Conservation (phyloP, 257 asterid genomes). For the Nicotiana tabacum region DNA sequence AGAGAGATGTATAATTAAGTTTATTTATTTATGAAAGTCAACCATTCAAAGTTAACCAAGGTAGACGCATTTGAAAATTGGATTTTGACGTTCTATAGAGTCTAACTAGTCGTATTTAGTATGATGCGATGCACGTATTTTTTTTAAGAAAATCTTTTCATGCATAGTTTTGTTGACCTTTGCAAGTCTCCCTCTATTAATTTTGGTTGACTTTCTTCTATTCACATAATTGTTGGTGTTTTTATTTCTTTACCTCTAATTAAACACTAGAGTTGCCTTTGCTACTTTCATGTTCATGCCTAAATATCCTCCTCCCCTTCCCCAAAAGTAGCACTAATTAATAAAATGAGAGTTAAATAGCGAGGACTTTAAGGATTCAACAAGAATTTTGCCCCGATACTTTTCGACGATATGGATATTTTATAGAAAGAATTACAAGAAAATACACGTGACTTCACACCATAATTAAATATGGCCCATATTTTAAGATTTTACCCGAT, state of each 20-base stretch:
- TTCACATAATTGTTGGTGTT: not conserved
- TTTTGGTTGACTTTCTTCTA: not conserved
- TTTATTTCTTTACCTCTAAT: not conserved
- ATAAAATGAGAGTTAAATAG: no score
- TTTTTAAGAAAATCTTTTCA: not conserved
- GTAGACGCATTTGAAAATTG: constrained; percentile 16
- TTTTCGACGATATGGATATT: not conserved
- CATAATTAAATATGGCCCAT: no score
- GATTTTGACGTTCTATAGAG: constrained; percentile 8
- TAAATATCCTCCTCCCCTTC: not conserved
- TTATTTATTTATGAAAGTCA: constrained; percentile 13
- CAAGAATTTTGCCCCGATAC: not conserved
- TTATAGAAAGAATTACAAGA: not conserved
- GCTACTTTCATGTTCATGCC: not conserved
- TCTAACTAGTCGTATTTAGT: not conserved
- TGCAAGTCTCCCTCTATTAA: not conserved
- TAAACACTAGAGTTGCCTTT: not conserved
- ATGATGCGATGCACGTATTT: not conserved
- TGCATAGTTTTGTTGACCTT: not conserved
- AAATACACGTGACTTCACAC: no score
- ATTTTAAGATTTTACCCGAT: no score
- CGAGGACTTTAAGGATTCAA: no score
- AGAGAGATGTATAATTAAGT: not conserved
- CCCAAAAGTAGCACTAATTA: no score
- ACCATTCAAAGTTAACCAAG: constrained; percentile 13